These are phyloP conservation scores for Aspergillus biplanus DNA, from an alignment of 495 filamentous ascomycete species.

Conservation along the genomic window DNA sequence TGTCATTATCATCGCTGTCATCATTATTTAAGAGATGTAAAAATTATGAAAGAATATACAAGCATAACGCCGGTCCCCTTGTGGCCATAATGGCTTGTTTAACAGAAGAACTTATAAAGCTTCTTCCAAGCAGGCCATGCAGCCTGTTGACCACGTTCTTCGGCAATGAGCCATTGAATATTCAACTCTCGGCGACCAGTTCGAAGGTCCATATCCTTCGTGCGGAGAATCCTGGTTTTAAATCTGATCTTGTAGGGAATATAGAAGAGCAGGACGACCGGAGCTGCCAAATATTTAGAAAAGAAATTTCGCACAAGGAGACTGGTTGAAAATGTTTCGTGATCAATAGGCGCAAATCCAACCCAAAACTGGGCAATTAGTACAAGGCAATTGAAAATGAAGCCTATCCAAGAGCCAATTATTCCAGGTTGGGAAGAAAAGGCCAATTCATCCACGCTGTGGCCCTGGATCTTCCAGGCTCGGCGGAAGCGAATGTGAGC, in stretches of 20 bases:
- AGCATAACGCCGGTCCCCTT: not conserved
- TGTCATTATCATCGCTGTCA: not conserved
- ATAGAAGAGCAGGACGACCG: slow-evolving; percentile 78
- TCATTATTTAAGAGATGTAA: slow-evolving; percentile 1
- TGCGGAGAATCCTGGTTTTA: slow-evolving; percentile 66
- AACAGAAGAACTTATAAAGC: slow-evolving; percentile 62
- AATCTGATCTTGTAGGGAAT: slow-evolving; percentile 79
- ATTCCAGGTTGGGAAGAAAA: slow-evolving; percentile 82
- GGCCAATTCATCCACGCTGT: slow-evolving; percentile 72
- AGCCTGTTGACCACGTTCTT: slow-evolving; percentile 73
- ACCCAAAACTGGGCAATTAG: slow-evolving; percentile 94
- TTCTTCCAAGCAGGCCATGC: slow-evolving; percentile 88
- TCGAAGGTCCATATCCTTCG: slow-evolving; percentile 77
- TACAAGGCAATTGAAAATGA: slow-evolving; percentile 78
- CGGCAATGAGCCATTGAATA: slow-evolving; percentile 69
- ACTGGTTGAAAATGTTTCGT: slow-evolving; percentile 39
- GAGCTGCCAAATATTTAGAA: slow-evolving; percentile 75
- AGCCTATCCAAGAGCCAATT: slow-evolving; percentile 81
- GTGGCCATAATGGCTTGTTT: slow-evolving; percentile 4
- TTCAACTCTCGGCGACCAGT: slow-evolving; percentile 92
- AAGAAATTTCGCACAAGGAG: slow-evolving; percentile 70
- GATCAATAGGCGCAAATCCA: slow-evolving; percentile 77
- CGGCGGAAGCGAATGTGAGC: slow-evolving; percentile 90
- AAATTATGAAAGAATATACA: not conserved
- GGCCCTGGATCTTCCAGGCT: slow-evolving; percentile 73